Evolutionary conservation across 2,329 filamentous ascomycete species (phyloP).

Genomic region (Penicillium palitans): DNA sequence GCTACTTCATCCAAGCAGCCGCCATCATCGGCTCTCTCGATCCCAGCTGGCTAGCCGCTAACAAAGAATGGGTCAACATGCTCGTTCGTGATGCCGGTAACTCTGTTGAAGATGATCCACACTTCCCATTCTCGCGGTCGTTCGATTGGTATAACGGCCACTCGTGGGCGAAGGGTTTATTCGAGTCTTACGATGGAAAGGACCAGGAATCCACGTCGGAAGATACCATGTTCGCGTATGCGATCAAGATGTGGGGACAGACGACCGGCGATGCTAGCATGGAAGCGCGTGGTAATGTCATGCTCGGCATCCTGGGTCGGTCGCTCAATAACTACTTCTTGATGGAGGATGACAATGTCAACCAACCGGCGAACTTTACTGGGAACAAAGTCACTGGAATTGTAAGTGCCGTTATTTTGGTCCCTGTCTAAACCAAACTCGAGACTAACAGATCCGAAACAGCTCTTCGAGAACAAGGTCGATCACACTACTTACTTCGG

Average conservation of each 20-base stretch:
- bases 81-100: slow-evolving; percentile 84
- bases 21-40: slow-evolving; percentile 81
- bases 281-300: slow-evolving; percentile 79
- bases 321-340: slow-evolving; percentile 80
- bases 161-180: slow-evolving; percentile 74
- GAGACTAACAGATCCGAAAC: not conserved
- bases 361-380: slow-evolving; percentile 74
- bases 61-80: slow-evolving; percentile 78
- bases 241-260: slow-evolving; percentile 90
- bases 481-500: slow-evolving; percentile 93
- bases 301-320: slow-evolving; percentile 75
- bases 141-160: slow-evolving; percentile 97
- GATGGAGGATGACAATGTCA: slow-evolving; percentile 67
- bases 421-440: not conserved
- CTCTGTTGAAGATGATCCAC: slow-evolving; percentile 66
- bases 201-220: slow-evolving; percentile 80
- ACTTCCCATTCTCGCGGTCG: slow-evolving; percentile 76
- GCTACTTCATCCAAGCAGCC: slow-evolving; percentile 85
- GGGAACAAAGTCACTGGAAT: slow-evolving; percentile 71
- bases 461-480: slow-evolving; percentile 90
- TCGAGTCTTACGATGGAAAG: slow-evolving; percentile 55
- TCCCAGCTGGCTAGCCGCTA: slow-evolving; percentile 68
- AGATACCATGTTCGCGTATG: slow-evolving; percentile 83
- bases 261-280: slow-evolving; percentile 74
- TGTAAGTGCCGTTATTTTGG: slow-evolving; percentile 31